These are phyloP conservation scores for Leccinum fallax DNA, from an alignment of 1,284 basidiomycete genomes.

Conservation along the genomic window DNA sequence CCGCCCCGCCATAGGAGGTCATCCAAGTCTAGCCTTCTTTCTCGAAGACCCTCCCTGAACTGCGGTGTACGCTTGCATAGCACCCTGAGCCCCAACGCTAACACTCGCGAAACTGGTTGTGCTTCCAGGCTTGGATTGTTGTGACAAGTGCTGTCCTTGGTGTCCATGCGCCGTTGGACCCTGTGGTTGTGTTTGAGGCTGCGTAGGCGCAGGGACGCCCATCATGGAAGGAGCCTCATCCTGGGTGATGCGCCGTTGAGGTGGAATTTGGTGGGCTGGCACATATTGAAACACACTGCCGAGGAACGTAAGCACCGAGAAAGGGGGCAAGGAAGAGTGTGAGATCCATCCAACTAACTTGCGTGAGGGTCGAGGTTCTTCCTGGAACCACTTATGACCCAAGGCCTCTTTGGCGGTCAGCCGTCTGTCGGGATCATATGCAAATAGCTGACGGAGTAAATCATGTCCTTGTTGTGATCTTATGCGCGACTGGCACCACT, in stretches of 20 bases:
- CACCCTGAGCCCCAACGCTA: constrained; percentile 44
- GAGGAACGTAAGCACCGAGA: constrained; percentile 7
- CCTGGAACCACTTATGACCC: constrained; percentile 79
- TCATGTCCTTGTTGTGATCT: constrained; percentile 72
- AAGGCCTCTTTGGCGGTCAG: constrained; percentile 85
- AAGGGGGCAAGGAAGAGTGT: constrained; percentile 1
- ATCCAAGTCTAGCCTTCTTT: constrained; percentile 50
- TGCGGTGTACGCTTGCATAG: constrained; percentile 37
- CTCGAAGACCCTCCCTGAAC: constrained; percentile 39
- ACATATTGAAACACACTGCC: constrained; percentile 65
- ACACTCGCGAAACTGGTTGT: constrained; percentile 53
- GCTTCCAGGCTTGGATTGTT: constrained; percentile 52
- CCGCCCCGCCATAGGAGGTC: constrained; percentile 3
- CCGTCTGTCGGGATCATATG: constrained; percentile 88
- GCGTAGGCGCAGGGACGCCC: constrained; percentile 51
- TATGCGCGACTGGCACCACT: constrained; percentile 79
- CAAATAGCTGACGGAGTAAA: constrained; percentile 82
- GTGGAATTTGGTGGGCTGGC: constrained; percentile 61
- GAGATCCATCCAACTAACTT: constrained; percentile 52
- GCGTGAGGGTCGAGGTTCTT: constrained; percentile 72
- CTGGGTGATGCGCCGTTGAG: constrained; percentile 72
- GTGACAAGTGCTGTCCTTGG: constrained; percentile 42
- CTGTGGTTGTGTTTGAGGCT: constrained; percentile 41
- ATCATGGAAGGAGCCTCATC: constrained; percentile 82
- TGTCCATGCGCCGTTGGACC: constrained; percentile 41